Conservation (phyloP, 306 rosid genomes). For the Sechiopsis laciniata region DNA sequence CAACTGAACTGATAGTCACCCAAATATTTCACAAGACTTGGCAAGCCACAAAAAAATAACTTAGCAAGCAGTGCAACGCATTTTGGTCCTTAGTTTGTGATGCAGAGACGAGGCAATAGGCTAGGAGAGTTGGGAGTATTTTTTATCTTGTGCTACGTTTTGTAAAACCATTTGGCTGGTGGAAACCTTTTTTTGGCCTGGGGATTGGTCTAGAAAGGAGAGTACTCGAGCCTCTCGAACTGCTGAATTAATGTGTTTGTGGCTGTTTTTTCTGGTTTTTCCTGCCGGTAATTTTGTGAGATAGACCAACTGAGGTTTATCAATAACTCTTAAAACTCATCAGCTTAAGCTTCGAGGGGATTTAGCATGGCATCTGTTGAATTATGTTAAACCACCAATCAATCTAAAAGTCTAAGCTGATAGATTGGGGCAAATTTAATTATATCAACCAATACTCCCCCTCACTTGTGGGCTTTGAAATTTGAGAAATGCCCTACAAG, state of each 20-base stretch:
- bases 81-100: neutral
- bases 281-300: neutral
- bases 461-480: too few relatives aligned
- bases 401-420: too few relatives aligned
- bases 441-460: too few relatives aligned
- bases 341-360: too few relatives aligned
- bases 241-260: neutral
- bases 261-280: neutral
- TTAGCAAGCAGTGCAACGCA: neutral
- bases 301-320: neutral
- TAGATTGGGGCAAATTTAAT: too few relatives aligned
- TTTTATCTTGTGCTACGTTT: neutral
- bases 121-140: neutral
- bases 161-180: neutral
- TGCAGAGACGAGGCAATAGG: neutral
- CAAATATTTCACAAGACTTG: conserved; percentile 2
- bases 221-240: neutral
- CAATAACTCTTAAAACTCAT: neutral
- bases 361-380: too few relatives aligned
- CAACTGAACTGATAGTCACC: neutral
- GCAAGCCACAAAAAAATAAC: neutral
- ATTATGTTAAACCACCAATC: too few relatives aligned
- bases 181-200: neutral
- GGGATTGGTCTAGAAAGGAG: neutral
- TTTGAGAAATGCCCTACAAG: too few relatives aligned